Conservation (phyloP, 2,329 filamentous ascomycete species). For the Phoma sp. region DNA sequence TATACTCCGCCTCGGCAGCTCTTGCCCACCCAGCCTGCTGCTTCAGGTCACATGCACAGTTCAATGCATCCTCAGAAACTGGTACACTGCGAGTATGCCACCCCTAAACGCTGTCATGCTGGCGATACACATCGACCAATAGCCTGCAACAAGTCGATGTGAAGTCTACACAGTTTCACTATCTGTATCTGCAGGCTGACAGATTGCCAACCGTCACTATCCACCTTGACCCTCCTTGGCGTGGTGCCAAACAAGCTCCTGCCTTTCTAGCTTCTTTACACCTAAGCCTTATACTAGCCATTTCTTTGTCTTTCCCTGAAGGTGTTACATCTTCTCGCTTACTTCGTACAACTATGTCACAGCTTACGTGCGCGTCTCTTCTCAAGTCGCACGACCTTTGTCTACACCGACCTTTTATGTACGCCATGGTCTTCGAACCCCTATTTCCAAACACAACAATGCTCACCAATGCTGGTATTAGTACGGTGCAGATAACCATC, state of each 20-base stretch:
- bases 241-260: slow-evolving; percentile 1
- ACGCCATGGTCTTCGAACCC: not conserved
- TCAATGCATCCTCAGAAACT: not conserved
- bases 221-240: not conserved
- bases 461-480: not conserved
- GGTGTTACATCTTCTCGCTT: not conserved
- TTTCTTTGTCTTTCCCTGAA: not conserved
- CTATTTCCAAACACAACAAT: not conserved
- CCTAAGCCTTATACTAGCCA: not conserved
- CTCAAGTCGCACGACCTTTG: slow-evolving; percentile 5
- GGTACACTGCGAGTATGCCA: not conserved
- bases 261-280: not conserved
- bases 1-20: not conserved
- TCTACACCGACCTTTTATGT: slow-evolving; percentile 16
- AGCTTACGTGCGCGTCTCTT: slow-evolving; percentile 16
- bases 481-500: not conserved
- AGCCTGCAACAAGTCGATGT: not conserved
- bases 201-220: not conserved
- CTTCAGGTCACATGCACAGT: slow-evolving; percentile 4
- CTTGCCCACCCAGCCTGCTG: not conserved
- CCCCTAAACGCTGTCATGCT: not conserved
- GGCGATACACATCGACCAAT: not conserved
- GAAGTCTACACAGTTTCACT: not conserved
- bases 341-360: slow-evolving; percentile 6
- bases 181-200: slow-evolving; percentile 7